Evolutionary conservation across 805 yeast species (phyloP).

Genomic region (Barnettozyma populi): DNA sequence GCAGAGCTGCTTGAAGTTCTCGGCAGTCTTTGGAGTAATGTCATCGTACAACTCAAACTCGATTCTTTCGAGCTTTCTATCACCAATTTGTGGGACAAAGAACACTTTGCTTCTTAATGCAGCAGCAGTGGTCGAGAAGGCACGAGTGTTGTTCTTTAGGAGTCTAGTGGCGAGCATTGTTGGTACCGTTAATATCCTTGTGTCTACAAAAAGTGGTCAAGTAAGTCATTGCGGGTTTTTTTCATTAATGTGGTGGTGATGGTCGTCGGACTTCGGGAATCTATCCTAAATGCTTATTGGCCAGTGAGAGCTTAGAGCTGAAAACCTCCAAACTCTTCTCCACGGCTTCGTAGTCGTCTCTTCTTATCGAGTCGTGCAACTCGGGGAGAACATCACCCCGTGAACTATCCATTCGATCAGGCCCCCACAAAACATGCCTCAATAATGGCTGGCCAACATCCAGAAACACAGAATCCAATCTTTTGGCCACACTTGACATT

Average conservation of each 20-base stretch:
- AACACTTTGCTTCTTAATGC: slow-evolving; percentile 44
- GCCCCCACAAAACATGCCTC: slow-evolving; percentile 59
- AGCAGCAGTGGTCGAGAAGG: slow-evolving; percentile 22
- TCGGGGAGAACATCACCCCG: slow-evolving; percentile 55
- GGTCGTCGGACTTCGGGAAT: not conserved
- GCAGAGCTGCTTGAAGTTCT: slow-evolving; percentile 90
- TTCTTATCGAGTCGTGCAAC: slow-evolving; percentile 47
- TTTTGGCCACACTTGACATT: slow-evolving; percentile 39
- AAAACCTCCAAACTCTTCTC: slow-evolving; percentile 10
- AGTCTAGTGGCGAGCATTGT: slow-evolving; percentile 11
- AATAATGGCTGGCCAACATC: slow-evolving; percentile 49
- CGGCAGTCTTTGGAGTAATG: slow-evolving; percentile 89
- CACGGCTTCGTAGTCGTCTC: slow-evolving; percentile 34
- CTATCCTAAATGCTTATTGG: slow-evolving; percentile 1
- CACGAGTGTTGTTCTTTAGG: slow-evolving; percentile 16
- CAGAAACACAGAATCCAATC: slow-evolving; percentile 25
- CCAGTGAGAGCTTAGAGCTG: slow-evolving; percentile 3
- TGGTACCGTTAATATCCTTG: not conserved
- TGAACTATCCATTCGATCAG: slow-evolving; percentile 46
- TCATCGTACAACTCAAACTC: slow-evolving; percentile 29
- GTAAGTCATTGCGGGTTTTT: not conserved
- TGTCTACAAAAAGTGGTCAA: not conserved
- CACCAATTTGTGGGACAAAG: slow-evolving; percentile 52
- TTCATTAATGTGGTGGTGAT: not conserved
- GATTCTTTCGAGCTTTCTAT: slow-evolving; percentile 39